Conservation (phyloP, 768 basidiomycete genomes). For the Trametes elegans region DNA sequence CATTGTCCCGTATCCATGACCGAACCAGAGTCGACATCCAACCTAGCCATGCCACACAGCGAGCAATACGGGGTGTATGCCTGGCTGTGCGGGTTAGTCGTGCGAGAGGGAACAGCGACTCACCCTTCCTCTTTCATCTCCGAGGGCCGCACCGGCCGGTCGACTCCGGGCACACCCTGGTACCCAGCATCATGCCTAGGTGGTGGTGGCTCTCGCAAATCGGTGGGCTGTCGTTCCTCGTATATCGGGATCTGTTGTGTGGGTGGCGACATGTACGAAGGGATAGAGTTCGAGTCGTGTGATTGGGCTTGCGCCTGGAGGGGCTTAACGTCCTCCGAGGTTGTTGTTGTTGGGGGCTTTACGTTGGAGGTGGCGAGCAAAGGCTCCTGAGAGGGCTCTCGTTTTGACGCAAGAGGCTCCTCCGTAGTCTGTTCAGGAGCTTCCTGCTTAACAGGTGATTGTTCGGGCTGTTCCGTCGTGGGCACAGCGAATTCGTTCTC, state of each 20-base stretch:
- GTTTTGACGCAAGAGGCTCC: neutral
- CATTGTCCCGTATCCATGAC: conserved; percentile 25
- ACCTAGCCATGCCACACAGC: conserved; percentile 18
- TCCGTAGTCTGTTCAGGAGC: conserved; percentile 15
- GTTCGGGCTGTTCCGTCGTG: conserved; percentile 36
- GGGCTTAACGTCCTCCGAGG: conserved; percentile 25
- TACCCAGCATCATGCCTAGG: conserved; percentile 37
- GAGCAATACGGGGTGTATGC: conserved; percentile 4
- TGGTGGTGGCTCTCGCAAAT: conserved; percentile 44
- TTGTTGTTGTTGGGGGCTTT: conserved; percentile 8
- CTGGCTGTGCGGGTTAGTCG: conserved; percentile 15
- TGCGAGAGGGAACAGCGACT: conserved; percentile 39
- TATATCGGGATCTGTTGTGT: conserved; percentile 80
- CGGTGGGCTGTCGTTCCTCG: conserved; percentile 58
- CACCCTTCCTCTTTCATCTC: conserved; percentile 99
- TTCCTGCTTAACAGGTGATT: conserved; percentile 26
- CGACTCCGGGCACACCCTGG: conserved; percentile 37
- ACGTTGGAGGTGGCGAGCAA: neutral
- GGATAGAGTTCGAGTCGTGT: conserved; percentile 6
- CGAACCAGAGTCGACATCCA: conserved; percentile 22
- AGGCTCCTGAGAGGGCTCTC: neutral
- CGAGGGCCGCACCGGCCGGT: conserved; percentile 73
- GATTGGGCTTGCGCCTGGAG: conserved; percentile 24
- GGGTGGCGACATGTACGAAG: conserved; percentile 40
- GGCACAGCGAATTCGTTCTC: conserved; percentile 60